A percentile compares a stretch with the other conserved stretches of the same genome.
Evolutionary conservation across 805 yeast genomes (phyloP).

Genomic region (Starmerella apicola): DNA sequence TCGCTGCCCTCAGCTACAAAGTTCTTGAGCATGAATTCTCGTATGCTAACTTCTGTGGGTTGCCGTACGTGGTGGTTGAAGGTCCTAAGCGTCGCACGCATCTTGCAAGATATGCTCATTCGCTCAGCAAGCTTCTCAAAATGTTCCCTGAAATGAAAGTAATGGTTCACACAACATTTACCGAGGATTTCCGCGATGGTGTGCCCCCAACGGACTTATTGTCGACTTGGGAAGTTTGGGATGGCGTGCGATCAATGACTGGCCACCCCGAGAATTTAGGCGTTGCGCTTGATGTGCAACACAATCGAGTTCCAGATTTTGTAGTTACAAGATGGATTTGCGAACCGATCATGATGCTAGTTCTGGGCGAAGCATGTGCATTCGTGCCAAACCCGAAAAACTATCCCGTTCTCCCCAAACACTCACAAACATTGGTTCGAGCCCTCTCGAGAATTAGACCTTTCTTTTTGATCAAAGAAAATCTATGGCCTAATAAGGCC

Average conservation of each 20-base stretch:
- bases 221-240: slow-evolving; percentile 69
- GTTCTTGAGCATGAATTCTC: slow-evolving; percentile 47
- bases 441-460: slow-evolving; percentile 34
- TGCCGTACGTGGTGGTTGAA: slow-evolving; percentile 43
- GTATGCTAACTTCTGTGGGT: slow-evolving; percentile 48
- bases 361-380: slow-evolving; percentile 39
- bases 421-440: slow-evolving; percentile 39
- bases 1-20: slow-evolving; percentile 44
- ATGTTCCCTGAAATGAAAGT: slow-evolving; percentile 23
- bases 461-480: slow-evolving; percentile 38
- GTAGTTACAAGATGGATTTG: slow-evolving; percentile 52
- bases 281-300: slow-evolving; percentile 67
- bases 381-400: slow-evolving; percentile 48
- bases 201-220: slow-evolving; percentile 32
- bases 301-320: slow-evolving; percentile 37
- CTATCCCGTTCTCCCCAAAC: slow-evolving; percentile 52
- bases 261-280: slow-evolving; percentile 44
- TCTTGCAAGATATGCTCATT: slow-evolving; percentile 39
- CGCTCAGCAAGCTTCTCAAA: slow-evolving; percentile 28
- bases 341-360: slow-evolving; percentile 50
- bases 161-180: slow-evolving; percentile 25
- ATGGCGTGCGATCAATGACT: slow-evolving; percentile 45
- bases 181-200: slow-evolving; percentile 33
- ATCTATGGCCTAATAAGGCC: slow-evolving; percentile 29
- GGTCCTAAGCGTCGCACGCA: slow-evolving; percentile 51